Percentiles rank a stretch among this genome's conserved stretches.
phyloP scores from a whole-genome alignment of 1,284 basidiomycete genomes.

The Trametes pubescens region DNA sequence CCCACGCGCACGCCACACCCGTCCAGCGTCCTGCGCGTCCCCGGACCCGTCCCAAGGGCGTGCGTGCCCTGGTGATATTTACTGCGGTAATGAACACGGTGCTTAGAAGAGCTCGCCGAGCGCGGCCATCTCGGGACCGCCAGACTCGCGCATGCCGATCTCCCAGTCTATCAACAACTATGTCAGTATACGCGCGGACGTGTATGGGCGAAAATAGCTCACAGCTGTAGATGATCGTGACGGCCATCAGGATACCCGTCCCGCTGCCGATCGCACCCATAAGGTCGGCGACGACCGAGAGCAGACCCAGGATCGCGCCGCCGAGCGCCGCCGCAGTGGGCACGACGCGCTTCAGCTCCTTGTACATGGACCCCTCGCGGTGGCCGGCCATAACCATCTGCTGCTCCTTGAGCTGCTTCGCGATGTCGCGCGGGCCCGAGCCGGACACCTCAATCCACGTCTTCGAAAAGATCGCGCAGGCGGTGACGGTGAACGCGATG shows the following conservation, averaged over 20 bases:
- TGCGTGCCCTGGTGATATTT: not conserved
- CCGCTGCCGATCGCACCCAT: constrained; percentile 97
- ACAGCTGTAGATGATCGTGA: constrained; percentile 97
- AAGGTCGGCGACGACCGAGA: constrained; percentile 96
- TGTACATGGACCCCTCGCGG: constrained; percentile 98
- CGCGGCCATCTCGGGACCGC: constrained; percentile 78
- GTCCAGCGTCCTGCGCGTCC: constrained; percentile 1
- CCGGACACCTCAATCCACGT: constrained; percentile 99
- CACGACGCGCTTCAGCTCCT: constrained; percentile 97
- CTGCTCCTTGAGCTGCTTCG: constrained; percentile 98
- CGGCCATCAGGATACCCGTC: constrained; percentile 97
- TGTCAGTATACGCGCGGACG: constrained; percentile 6
- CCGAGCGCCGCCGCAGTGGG: constrained; percentile 98
- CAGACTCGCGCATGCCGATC: constrained; percentile 80
- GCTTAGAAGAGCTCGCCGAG: constrained; percentile 67
- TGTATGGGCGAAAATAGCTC: constrained; percentile 43
- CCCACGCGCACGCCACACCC: too few relatives aligned
- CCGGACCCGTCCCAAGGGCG: not conserved
- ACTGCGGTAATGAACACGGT: not conserved
- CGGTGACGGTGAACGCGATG: constrained; percentile 91
- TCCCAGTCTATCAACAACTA: constrained; percentile 69
- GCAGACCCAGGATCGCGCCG: constrained; percentile 92
- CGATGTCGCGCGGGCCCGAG: constrained; percentile 93
- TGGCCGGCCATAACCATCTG: constrained; percentile 99
- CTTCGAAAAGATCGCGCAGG: constrained; percentile 98